Evolutionary conservation across 2,329 filamentous ascomycete species (phyloP), one percentile per base, ranked within the genome.

Genomic region (Gnomoniopsis smithogilvyi): DNA sequence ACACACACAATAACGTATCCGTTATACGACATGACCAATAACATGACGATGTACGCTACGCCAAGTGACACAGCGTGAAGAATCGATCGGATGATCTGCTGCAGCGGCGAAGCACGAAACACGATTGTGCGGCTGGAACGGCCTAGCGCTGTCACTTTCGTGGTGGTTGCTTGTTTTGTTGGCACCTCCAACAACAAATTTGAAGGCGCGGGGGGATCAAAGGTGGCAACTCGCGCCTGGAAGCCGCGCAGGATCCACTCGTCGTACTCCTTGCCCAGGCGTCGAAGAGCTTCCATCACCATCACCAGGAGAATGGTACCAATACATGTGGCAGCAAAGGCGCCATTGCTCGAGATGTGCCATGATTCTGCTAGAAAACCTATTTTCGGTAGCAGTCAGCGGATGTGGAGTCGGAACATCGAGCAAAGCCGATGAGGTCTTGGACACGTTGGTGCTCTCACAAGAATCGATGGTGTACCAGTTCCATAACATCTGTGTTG

Each of bases 11-110:
- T 76, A 56, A 78, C 69, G 58, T 76, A 78, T 30, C 76, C 76
- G 46, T 78, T 78, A 61, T 76, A 78, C 46, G 73, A 75, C 76
- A 78, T 78, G 52, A 74, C 76, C 48, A 78, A 66, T 62, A 78
- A 60, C 76, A 78, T 78, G 56, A 78, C 62, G 15, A 78, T 70
- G 54, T 78, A 78, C 2, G 75, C 76, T 38, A 77, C 55, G 15
- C 74, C 76, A 54, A 78, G 77, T 4, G 74, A 69, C 22, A 67
- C 64, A 7, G 74, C 72, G 62, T 78, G 72, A 22, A 78, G 69
- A 11, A 75, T 50, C 15, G 75, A 67, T 8, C 75, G 68, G 22
- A 75, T 65, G 2, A 75, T 58, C 67, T 78, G 76, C 67, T 78
- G 74, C 57, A 75, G 55, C 1, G 73, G 73, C 21, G 71, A 70